Percentiles rank a stretch among this genome's conserved stretches.
These are phyloP conservation scores for Penicillium sp. DNA, from an alignment of 2,329 filamentous ascomycete genomes.

Conservation along the genomic window DNA sequence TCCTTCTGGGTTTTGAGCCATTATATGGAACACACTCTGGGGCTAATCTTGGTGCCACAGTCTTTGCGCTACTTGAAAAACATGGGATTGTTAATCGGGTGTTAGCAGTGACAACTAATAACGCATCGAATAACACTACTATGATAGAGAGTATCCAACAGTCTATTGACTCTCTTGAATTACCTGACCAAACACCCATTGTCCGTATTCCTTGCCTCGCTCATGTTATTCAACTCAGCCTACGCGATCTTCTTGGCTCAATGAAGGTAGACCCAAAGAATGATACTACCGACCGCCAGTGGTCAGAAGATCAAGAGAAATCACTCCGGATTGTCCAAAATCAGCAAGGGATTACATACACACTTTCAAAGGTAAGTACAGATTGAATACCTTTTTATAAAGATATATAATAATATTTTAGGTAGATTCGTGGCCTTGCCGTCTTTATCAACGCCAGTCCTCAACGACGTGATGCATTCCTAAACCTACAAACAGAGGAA, in stretches of 20 bases:
- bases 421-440: neutral
- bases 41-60: neutral
- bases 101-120: constrained; percentile 4
- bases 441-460: constrained; percentile 5
- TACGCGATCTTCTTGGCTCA: constrained; percentile 10
- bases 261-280: constrained; percentile 1
- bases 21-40: no score
- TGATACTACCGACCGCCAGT: neutral
- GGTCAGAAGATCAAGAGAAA: neutral
- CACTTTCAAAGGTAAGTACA: constrained; percentile 4
- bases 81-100: neutral
- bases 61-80: constrained; percentile 1
- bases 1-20: constrained; percentile 6
- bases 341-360: constrained; percentile 1
- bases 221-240: constrained; percentile 5
- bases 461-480: neutral
- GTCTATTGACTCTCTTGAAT: neutral
- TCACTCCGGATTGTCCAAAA: neutral
- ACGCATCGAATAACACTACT: constrained; percentile 1
- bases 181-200: neutral
- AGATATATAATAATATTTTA: neutral
- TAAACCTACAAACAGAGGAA: neutral
- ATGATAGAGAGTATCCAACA: constrained; percentile 1
- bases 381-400: neutral
- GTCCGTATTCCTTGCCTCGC: constrained; percentile 1